Evolutionary conservation across 768 basidiomycete genomes (phyloP), one percentile per base, ranked within the genome.

Genomic region (Calocera viscosa): DNA sequence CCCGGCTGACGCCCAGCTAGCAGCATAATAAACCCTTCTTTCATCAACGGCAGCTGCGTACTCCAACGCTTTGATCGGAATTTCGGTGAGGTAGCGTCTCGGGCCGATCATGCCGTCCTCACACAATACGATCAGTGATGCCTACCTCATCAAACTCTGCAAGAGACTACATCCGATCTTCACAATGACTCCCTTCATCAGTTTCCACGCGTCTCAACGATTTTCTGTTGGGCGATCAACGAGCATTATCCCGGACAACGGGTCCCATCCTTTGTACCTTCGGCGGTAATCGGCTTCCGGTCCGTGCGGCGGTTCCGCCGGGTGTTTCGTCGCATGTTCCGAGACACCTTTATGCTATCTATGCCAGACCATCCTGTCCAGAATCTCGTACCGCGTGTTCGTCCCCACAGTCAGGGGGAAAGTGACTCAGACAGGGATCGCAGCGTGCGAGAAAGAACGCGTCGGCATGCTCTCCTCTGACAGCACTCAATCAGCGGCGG

Each of bases 401-500:
- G 24, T 8, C 43, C 43, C 43, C 43, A 47, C 43, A 47, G 24
- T 47, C 35, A 24, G 19, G 24, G 43, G 24, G 24, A 17, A 19
- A 24, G 43, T 47, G 43, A 47, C 43, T 5, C 43, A 47, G 24
- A 19, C 16, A 24, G 43, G 43, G 43, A 5, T 47, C 24, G 24
- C 16, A 17, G 24, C 43, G 19, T 47, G 19, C 43, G 35, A 14
- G 7, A 5, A 5, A 38, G 35, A 19, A 19, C 43, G 43, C 16
- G 24, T 26, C 24, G 2, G 53, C 53, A 11, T 28, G 53, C 53
- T 2, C 53, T 60, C 30, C 53, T 14, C 35, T 7, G 53, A 60
- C 53, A 28, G 53, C 53, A 60, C 53, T 60, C 53, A 60, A 60
- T 60, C 53, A 60, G 53, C 53, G 53, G 53, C 53, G 30, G 53